Evolutionary conservation across 257 asterid genomes (phyloP).

Genomic region (Solanum medicagineum): DNA sequence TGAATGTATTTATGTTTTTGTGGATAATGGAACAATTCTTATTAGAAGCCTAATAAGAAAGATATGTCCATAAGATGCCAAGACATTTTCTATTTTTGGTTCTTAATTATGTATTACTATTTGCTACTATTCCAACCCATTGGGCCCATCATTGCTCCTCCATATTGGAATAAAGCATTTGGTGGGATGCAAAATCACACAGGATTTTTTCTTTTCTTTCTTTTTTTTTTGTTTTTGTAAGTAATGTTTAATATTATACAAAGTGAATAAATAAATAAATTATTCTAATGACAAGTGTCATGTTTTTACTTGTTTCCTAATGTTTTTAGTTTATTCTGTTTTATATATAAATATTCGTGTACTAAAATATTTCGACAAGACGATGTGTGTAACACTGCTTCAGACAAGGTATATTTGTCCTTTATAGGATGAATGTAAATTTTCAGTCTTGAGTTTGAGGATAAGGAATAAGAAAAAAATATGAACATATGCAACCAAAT

Average conservation of each 20-base stretch:
- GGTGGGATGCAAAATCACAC: neutral
- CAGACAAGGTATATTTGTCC: neutral
- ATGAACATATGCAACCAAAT: neutral
- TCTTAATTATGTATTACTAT: neutral
- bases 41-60: neutral
- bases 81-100: neutral
- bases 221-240: too few species aligned
- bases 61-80: neutral
- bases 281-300: neutral
- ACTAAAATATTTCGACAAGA: neutral
- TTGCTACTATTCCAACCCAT: neutral
- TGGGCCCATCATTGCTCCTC: neutral
- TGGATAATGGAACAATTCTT: neutral
- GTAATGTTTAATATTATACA: too few species aligned
- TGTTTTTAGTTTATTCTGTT: too few species aligned
- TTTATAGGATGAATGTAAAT: neutral
- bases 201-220: too few species aligned
- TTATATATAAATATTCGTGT: neutral
- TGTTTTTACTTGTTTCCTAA: neutral
- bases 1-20: neutral
- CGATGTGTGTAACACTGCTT: neutral
- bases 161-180: neutral
- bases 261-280: too few species aligned
- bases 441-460: neutral
- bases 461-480: too few species aligned